phyloP scores from a whole-genome alignment of 1,284 basidiomycete genomes.

The Taiwanofungus camphoratus region DNA sequence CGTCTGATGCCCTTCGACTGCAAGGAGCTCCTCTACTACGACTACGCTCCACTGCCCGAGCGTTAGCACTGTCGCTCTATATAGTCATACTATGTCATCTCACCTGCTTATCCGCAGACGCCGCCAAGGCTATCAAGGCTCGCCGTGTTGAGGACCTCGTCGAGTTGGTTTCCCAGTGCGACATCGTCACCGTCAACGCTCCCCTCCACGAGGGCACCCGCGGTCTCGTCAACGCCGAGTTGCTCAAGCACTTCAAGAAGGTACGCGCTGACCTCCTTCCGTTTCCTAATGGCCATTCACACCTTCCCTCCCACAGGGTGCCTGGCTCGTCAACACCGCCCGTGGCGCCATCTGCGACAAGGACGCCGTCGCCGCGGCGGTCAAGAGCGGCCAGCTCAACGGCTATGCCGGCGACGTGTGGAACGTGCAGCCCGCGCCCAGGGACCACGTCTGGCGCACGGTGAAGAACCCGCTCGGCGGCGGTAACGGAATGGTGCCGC shows the following conservation, averaged over 20 bases:
- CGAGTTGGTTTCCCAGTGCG: constrained; percentile 81
- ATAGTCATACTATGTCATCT: neutral
- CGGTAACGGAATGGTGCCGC: constrained; percentile 85
- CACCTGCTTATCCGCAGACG: constrained; percentile 35
- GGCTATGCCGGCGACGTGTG: constrained; percentile 71
- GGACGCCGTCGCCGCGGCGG: constrained; percentile 72
- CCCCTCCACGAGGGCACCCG: constrained; percentile 87
- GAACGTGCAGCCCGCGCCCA: constrained; percentile 82
- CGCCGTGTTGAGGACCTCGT: constrained; percentile 77
- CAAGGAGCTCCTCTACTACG: constrained; percentile 92
- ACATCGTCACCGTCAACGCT: constrained; percentile 86
- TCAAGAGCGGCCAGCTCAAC: constrained; percentile 72
- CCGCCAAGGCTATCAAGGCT: constrained; percentile 66
- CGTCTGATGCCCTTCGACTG: constrained; percentile 83
- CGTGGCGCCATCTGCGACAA: constrained; percentile 91
- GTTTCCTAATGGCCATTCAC: neutral
- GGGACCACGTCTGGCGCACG: constrained; percentile 83
- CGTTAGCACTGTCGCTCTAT: constrained; percentile 30
- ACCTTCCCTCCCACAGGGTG: constrained; percentile 32
- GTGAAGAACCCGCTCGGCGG: constrained; percentile 77
- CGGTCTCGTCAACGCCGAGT: constrained; percentile 78
- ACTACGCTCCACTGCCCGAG: constrained; percentile 80
- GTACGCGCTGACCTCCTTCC: constrained; percentile 13
- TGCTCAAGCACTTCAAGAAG: constrained; percentile 88
- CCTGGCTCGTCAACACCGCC: constrained; percentile 93